A percentile compares a stretch with the other conserved stretches of the same genome.
Conservation (phyloP, 371 early-diverging fungal species). For the Rhizopus delemar region DNA sequence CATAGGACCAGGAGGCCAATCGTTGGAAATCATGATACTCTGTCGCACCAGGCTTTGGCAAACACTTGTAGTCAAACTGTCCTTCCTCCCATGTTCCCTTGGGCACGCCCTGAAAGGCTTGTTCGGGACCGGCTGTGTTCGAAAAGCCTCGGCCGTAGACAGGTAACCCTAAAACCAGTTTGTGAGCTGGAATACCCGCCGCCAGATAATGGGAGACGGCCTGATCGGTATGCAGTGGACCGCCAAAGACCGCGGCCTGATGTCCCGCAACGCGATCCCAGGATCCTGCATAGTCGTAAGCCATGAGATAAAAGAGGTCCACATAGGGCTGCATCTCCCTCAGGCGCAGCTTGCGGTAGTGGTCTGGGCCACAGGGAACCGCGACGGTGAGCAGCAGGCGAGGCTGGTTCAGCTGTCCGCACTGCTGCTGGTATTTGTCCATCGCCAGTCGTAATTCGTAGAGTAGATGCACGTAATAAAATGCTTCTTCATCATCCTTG, state of each 20-base stretch:
- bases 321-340: conserved; percentile 64
- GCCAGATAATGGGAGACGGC: conserved; percentile 69
- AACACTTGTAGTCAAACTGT: conserved; percentile 70
- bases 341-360: conserved; percentile 62
- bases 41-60: conserved; percentile 67
- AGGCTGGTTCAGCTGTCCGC: conserved; percentile 43
- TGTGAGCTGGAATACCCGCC: conserved; percentile 73
- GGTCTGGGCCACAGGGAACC: conserved; percentile 67
- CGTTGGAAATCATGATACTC: conserved; percentile 70
- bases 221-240: conserved; percentile 58
- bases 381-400: conserved; percentile 67
- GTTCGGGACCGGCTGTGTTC: conserved; percentile 70
- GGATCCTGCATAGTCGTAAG: conserved; percentile 76
- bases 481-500: conserved; percentile 68
- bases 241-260: conserved; percentile 80
- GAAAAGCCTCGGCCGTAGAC: conserved; percentile 86
- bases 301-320: conserved; percentile 78
- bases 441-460: conserved; percentile 67
- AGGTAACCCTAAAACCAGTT: conserved; percentile 81
- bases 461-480: conserved; percentile 73
- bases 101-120: conserved; percentile 63
- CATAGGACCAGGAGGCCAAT: conserved; percentile 78
- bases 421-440: conserved; percentile 47
- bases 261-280: conserved; percentile 78
- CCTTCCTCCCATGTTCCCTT: conserved; percentile 85